Percentiles rank a stretch among this genome's conserved stretches.
Evolutionary conservation across 192 early-diverging fungal genomes (phyloP).

Genomic region (Kickxella alabastrina): DNA sequence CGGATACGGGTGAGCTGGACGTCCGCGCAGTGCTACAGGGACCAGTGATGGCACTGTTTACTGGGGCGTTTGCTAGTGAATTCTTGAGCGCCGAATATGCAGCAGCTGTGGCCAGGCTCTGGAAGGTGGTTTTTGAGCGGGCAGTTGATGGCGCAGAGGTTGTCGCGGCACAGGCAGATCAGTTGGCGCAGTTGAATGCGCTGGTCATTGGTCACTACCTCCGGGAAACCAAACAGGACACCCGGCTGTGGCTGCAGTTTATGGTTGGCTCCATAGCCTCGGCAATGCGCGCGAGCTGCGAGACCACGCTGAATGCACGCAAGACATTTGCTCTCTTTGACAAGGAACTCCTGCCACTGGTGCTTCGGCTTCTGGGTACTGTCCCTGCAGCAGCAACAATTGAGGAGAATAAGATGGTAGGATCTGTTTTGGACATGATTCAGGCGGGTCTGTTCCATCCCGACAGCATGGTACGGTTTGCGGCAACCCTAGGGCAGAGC

Average conservation of each 20-base stretch:
- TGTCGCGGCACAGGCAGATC: slow-evolving; percentile 21
- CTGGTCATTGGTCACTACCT: slow-evolving; percentile 9
- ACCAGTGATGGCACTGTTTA: slow-evolving; percentile 27
- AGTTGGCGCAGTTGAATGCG: slow-evolving; percentile 20
- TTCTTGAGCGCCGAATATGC: slow-evolving; percentile 1
- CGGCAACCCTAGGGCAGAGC: slow-evolving; percentile 8
- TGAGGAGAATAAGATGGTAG: too few relatives aligned
- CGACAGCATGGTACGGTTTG: slow-evolving; percentile 23
- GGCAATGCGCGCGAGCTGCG: slow-evolving; percentile 31
- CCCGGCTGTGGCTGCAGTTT: slow-evolving; percentile 7
- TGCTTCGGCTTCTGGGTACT: slow-evolving; percentile 9
- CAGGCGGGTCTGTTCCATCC: slow-evolving; percentile 31
- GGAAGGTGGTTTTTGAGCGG: slow-evolving; percentile 20
- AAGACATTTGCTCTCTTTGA: slow-evolving; percentile 28
- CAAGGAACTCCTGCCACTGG: slow-evolving; percentile 16
- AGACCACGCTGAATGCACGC: slow-evolving; percentile 30
- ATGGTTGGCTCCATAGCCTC: slow-evolving; percentile 8
- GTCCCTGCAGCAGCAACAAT: neutral
- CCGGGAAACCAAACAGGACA: neutral
- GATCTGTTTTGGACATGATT: slow-evolving; percentile 38
- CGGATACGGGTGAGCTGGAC: slow-evolving; percentile 7
- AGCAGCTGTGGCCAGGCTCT: slow-evolving; percentile 16
- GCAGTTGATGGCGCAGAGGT: slow-evolving; percentile 28
- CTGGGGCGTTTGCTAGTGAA: slow-evolving; percentile 18
- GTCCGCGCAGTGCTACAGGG: slow-evolving; percentile 25